Percentiles rank a stretch among this genome's conserved stretches.
Conservation (phyloP, 768 basidiomycete genomes). For the Amanita fuliginea region DNA sequence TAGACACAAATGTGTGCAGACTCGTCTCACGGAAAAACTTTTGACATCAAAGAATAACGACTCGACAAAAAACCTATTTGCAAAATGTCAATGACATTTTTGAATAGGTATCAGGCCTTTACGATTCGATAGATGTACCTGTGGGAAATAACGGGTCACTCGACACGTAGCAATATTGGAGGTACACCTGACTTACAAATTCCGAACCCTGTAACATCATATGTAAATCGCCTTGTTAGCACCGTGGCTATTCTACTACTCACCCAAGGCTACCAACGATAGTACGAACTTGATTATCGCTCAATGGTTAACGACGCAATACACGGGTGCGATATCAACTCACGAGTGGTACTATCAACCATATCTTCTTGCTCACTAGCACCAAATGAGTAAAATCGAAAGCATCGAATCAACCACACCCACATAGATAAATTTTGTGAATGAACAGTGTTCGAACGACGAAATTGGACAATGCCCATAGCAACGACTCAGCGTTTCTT, state of each 20-base stretch:
- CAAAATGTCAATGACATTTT: no score
- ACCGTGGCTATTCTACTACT: conserved; percentile 7
- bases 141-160: background rate
- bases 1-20: background rate
- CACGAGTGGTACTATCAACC: conserved; percentile 35
- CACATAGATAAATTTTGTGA: conserved; percentile 37
- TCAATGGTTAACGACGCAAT: background rate
- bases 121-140: no score
- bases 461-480: conserved; percentile 36
- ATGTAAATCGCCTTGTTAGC: no score
- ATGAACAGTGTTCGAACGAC: conserved; percentile 42
- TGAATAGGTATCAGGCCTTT: no score
- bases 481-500: background rate
- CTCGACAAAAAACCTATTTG: no score
- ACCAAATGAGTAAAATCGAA: background rate
- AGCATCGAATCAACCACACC: conserved; percentile 11
- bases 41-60: no score
- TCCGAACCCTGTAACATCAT: conserved; percentile 14
- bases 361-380: conserved; percentile 34
- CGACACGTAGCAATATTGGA: background rate
- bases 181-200: conserved; percentile 19
- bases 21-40: no score
- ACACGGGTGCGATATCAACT: conserved; percentile 11
- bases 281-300: conserved; percentile 15
- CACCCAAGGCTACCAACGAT: conserved; percentile 38